Base-by-base conservation (phyloP, 2,329 filamentous ascomycete species). In the Cordyceps sp. region DNA sequence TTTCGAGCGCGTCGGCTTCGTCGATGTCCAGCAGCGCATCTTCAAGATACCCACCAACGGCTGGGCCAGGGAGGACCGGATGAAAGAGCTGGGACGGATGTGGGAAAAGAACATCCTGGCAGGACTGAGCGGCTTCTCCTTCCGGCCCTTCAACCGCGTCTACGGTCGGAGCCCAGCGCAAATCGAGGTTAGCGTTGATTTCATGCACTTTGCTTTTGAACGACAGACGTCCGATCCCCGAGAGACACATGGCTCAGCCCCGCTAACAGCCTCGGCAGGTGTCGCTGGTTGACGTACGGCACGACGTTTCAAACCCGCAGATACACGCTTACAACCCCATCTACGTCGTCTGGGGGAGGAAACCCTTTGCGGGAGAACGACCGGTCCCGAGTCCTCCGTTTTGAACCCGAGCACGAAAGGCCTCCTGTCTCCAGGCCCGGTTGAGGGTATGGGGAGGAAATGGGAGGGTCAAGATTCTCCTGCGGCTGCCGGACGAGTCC, bases 31-130 rank as follows among this genome's bases (percentile, higher is more conserved):
- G 20, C 58, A 73, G 43, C 52, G 50, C 16, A 43, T 65, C 2
- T 67, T 65, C 46, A 70, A 65, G 44, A 52, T 72, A 25, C 69
- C 69, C 1, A 53, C 65, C 29, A 69, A 66, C 22, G 52, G 54
- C 5, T 73, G 69, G 70, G 54, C 69, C 1, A 61, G 58, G 39
- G 52, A 64, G 29, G 51, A 52, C 25, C 42, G 44, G 16, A 48
- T 60, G 31, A 63, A 59, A 40, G 52, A 57, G 12, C 38, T 66
- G 5, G 62, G 62, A 0, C 50, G 44, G 26, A 51, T 61, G 43
- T 64, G 60, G 61, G 57, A 63, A 42, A 45, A 44, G 15, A 62
- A 62, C 29, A 52, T 59, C 19, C 35, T 54, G 9, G 48, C 53
- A 12, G 61, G 61, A 0, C 42, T 65, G n/a, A 58, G 59, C 33